Percentiles rank a stretch among this genome's conserved stretches.
Evolutionary conservation across 805 yeast species (phyloP).

Genomic region (Kodamaea laetipori): DNA sequence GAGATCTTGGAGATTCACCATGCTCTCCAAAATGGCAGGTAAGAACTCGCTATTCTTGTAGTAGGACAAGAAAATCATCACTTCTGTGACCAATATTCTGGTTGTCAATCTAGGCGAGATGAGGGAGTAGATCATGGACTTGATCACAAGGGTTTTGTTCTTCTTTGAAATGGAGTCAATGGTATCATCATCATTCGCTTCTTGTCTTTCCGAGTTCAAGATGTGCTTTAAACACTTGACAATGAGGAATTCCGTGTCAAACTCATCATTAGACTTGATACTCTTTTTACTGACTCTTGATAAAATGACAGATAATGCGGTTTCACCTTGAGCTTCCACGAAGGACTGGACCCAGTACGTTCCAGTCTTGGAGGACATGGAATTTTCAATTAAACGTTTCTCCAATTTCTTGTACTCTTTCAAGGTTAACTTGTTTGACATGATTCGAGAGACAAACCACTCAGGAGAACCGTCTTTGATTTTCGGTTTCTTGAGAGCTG

Average conservation of each 20-base stretch:
- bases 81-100: slow-evolving; percentile 43
- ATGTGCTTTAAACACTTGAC: slow-evolving; percentile 41
- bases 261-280: slow-evolving; percentile 47
- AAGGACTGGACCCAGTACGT: slow-evolving; percentile 34
- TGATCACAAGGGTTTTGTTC: slow-evolving; percentile 36
- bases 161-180: slow-evolving; percentile 18
- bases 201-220: slow-evolving; percentile 27
- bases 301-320: slow-evolving; percentile 42
- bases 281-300: slow-evolving; percentile 42
- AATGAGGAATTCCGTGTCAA: slow-evolving; percentile 41
- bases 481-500: slow-evolving; percentile 23
- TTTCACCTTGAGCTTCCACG: slow-evolving; percentile 45
- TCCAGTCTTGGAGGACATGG: slow-evolving; percentile 22
- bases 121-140: slow-evolving; percentile 39
- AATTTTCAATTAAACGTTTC: slow-evolving; percentile 31
- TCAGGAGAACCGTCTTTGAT: slow-evolving; percentile 42
- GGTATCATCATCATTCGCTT: slow-evolving; percentile 13
- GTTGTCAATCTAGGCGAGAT: slow-evolving; percentile 44
- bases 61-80: slow-evolving; percentile 39
- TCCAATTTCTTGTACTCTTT: slow-evolving; percentile 39
- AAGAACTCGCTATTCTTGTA: slow-evolving; percentile 28
- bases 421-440: slow-evolving; percentile 33
- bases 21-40: slow-evolving; percentile 32
- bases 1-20: slow-evolving; percentile 36
- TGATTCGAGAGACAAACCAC: slow-evolving; percentile 42